A percentile compares a stretch with the other conserved stretches of the same genome.
Evolutionary conservation across 805 yeast genomes (phyloP).

Genomic region (Schizosaccharomyces lindneri): DNA sequence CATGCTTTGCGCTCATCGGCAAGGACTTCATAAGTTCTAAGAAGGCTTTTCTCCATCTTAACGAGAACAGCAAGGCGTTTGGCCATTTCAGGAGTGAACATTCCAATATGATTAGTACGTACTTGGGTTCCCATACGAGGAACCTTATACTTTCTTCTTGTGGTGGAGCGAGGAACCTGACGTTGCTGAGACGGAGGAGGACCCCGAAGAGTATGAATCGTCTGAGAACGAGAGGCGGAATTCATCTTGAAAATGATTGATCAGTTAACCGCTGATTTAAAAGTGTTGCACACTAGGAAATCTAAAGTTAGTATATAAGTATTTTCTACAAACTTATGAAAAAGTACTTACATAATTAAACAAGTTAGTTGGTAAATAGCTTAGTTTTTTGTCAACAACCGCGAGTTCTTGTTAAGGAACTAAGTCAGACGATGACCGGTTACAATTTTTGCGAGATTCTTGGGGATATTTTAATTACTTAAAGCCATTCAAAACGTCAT

Average conservation of each 20-base stretch:
- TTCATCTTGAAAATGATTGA: background rate
- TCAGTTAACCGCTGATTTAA: background rate
- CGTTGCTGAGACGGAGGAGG: background rate
- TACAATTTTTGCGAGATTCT: too few species aligned
- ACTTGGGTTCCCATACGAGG: background rate
- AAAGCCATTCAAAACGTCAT: background rate
- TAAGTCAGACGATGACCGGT: too few species aligned
- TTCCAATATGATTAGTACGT: background rate
- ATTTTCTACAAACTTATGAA: too few species aligned
- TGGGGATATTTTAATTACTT: background rate
- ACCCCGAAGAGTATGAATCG: background rate
- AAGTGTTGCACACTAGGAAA: too few species aligned
- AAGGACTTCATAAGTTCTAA: slow-evolving; percentile 79
- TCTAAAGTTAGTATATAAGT: too few species aligned
- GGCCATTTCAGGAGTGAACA: slow-evolving; percentile 57
- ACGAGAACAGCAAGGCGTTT: slow-evolving; percentile 76
- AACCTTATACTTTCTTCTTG: background rate
- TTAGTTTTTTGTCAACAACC: too few species aligned
- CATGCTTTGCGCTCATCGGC: slow-evolving; percentile 87
- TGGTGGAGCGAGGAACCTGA: background rate
- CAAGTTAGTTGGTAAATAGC: too few species aligned
- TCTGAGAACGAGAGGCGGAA: background rate
- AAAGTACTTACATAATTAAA: too few species aligned
- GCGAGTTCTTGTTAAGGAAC: too few species aligned
- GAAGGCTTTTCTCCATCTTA: slow-evolving; percentile 87